Evolutionary conservation across 1,139 yeast species (phyloP).

Genomic region (Zygosaccharomyces pseudobailii): DNA sequence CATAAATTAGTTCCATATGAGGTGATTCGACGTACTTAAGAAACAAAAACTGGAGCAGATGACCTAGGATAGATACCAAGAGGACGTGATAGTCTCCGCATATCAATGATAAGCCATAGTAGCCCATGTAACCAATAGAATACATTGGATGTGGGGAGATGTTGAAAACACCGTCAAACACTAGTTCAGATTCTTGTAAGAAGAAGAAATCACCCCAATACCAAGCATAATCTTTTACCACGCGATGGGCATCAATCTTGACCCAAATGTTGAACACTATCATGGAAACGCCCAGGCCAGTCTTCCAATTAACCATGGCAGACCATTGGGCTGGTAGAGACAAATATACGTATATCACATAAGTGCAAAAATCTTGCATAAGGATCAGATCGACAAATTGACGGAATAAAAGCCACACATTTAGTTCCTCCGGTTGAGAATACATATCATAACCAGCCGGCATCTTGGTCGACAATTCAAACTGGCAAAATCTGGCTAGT

Average conservation of each 20-base stretch:
- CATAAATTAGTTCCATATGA: conserved; percentile 77
- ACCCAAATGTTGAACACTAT: conserved; percentile 80
- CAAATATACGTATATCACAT: conserved; percentile 62
- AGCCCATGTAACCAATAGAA: conserved; percentile 84
- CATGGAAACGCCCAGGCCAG: conserved; percentile 45
- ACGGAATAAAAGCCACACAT: conserved; percentile 78
- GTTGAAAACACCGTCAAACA: conserved; percentile 87
- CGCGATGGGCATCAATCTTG: conserved; percentile 82
- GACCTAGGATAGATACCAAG: conserved; percentile 69
- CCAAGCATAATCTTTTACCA: conserved; percentile 91
- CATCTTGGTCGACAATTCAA: conserved; percentile 58
- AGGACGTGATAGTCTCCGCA: conserved; percentile 72
- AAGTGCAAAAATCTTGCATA: conserved; percentile 82
- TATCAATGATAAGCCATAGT: conserved; percentile 78
- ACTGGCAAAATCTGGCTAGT: conserved; percentile 43
- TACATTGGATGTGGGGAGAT: conserved; percentile 95
- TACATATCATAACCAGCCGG: conserved; percentile 48
- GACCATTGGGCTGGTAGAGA: conserved; percentile 41
- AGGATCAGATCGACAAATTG: conserved; percentile 76
- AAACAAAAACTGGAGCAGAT: conserved; percentile 73
- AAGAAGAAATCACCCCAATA: conserved; percentile 94
- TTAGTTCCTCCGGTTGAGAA: conserved; percentile 65
- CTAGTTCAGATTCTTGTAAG: conserved; percentile 69
- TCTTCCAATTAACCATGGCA: conserved; percentile 22
- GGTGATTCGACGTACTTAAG: conserved; percentile 79